These are phyloP conservation scores for Pelagophyceae sp. DNA, from an alignment of 352 stramenopile genomes.

Conservation along the genomic window DNA sequence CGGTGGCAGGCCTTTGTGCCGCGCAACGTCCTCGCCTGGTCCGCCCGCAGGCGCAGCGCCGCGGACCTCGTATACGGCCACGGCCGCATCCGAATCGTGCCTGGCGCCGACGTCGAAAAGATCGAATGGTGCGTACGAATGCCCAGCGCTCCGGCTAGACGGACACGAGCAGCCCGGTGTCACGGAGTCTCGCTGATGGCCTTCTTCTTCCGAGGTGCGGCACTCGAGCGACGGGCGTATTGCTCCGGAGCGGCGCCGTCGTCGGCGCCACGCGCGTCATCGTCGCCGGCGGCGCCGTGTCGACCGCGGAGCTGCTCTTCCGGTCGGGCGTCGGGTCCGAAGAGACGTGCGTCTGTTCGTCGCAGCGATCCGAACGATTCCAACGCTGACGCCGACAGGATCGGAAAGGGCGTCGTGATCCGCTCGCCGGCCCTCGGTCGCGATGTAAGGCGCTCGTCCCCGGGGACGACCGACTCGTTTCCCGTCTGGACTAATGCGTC, in stretches of 20 bases:
- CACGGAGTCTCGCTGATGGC: too few relatives aligned
- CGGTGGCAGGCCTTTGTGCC: not conserved
- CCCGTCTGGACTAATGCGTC: too few relatives aligned
- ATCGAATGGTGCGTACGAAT: too few relatives aligned
- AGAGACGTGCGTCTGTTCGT: not conserved
- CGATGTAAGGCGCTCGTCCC: too few relatives aligned
- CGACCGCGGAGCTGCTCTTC: not conserved
- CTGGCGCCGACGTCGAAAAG: not conserved
- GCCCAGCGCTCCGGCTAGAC: too few relatives aligned
- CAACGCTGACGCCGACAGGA: too few relatives aligned
- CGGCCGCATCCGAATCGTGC: not conserved
- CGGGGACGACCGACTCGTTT: too few relatives aligned
- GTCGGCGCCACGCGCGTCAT: not conserved
- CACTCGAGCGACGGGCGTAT: not conserved
- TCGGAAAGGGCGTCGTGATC: too few relatives aligned
- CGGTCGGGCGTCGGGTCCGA: not conserved
- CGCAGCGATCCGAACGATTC: too few relatives aligned
- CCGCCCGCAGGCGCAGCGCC: not conserved
- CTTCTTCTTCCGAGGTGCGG: not conserved
- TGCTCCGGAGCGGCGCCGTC: not conserved
- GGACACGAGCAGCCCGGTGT: too few relatives aligned
- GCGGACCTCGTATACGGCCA: not conserved
- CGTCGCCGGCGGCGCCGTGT: not conserved
- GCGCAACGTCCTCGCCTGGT: not conserved
- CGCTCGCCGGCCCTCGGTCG: too few relatives aligned